Conservation (phyloP, 1,284 basidiomycete species). For the Ceratobasidium sp. region DNA sequence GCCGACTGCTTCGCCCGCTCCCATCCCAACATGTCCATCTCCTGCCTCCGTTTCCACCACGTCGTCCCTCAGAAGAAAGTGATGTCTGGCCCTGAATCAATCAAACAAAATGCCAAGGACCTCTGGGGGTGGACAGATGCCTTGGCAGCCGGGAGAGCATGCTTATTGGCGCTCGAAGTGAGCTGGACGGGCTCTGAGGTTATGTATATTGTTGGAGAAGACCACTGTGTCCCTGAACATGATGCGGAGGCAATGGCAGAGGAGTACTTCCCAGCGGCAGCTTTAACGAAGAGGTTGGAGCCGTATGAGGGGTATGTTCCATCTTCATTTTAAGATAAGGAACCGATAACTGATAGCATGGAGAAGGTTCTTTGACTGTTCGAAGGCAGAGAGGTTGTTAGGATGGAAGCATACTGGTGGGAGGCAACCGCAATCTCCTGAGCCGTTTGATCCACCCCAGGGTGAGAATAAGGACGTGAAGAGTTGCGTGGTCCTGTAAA, state of each 20-base stretch:
- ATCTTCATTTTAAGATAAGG: background rate
- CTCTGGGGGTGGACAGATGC: slow-evolving; percentile 56
- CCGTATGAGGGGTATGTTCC: slow-evolving; percentile 20
- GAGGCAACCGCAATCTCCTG: slow-evolving; percentile 21
- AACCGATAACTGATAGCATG: slow-evolving; percentile 18
- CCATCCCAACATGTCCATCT: slow-evolving; percentile 55
- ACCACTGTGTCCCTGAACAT: slow-evolving; percentile 46
- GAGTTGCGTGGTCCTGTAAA: slow-evolving; percentile 8
- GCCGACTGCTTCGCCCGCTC: slow-evolving; percentile 54
- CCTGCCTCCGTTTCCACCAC: slow-evolving; percentile 58
- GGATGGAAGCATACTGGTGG: slow-evolving; percentile 57
- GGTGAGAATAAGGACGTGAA: background rate
- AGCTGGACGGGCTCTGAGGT: slow-evolving; percentile 56
- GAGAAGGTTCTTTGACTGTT: slow-evolving; percentile 54
- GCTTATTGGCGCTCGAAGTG: slow-evolving; percentile 54
- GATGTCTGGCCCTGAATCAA: background rate
- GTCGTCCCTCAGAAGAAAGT: slow-evolving; percentile 43
- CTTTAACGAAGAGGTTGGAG: slow-evolving; percentile 52
- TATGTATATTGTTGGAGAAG: slow-evolving; percentile 55
- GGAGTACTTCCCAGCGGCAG: slow-evolving; percentile 51
- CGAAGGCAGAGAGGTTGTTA: slow-evolving; percentile 57
- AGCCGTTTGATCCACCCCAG: background rate
- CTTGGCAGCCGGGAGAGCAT: slow-evolving; percentile 54
- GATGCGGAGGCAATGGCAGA: slow-evolving; percentile 51
- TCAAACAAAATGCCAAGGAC: slow-evolving; percentile 47